A percentile compares a stretch with the other conserved stretches of the same genome.
Evolutionary conservation across 1,139 yeast genomes (phyloP).

Genomic region (Maudiozyma humilis): DNA sequence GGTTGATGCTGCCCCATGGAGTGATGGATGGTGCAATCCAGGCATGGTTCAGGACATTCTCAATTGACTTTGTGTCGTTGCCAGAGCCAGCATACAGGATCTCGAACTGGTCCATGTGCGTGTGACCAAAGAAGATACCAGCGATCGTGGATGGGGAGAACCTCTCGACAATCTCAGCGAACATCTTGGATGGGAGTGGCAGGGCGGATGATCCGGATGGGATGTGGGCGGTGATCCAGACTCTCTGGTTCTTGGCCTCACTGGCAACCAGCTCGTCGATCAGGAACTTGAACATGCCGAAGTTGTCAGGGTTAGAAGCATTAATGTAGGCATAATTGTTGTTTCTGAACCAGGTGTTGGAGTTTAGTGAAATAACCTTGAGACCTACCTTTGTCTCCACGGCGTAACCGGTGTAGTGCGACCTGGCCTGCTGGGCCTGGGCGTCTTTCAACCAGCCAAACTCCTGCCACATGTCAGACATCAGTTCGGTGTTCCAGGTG

Average conservation of each 20-base stretch:
- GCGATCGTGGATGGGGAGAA: slow-evolving; percentile 1
- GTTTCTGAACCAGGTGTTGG: slow-evolving; percentile 1
- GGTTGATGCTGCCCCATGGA: slow-evolving; percentile 1
- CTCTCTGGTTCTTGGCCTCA: slow-evolving; percentile 1
- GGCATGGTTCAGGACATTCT: neutral
- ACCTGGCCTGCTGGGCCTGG: neutral
- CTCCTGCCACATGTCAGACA: slow-evolving; percentile 1
- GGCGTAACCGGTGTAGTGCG: slow-evolving; percentile 1
- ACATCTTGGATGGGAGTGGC: slow-evolving; percentile 1
- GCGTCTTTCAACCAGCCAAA: slow-evolving; percentile 1
- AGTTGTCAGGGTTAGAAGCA: neutral
- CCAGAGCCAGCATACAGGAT: slow-evolving; percentile 2
- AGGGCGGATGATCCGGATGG: neutral
- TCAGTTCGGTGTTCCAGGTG: neutral
- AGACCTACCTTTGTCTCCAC: neutral
- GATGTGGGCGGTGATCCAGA: slow-evolving; percentile 1
- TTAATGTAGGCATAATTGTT: neutral
- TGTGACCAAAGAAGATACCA: slow-evolving; percentile 4
- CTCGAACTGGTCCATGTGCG: slow-evolving; percentile 1
- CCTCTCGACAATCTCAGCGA: neutral
- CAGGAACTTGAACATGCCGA: slow-evolving; percentile 1
- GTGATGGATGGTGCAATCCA: slow-evolving; percentile 2
- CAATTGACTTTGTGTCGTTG: neutral
- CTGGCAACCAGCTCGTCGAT: slow-evolving; percentile 2
- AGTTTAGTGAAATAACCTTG: slow-evolving; percentile 1